Evolutionary conservation across 2,329 filamentous ascomycete species (phyloP).

Genomic region (Juglanconis oblonga): DNA sequence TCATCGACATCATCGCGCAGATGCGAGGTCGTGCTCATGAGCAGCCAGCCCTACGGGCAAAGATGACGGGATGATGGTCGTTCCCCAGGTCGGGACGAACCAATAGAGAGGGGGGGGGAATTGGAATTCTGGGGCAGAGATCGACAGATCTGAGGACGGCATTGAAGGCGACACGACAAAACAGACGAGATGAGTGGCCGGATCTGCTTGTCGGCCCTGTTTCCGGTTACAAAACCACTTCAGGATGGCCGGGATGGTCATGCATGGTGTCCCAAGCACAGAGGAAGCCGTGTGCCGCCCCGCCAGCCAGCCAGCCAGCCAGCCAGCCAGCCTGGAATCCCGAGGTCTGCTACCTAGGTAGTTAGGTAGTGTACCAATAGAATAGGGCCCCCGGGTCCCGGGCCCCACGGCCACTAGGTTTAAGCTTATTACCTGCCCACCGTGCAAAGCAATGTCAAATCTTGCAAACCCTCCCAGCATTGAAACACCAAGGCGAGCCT

Average conservation of each 20-base stretch:
- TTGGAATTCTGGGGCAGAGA: slow-evolving; percentile 13
- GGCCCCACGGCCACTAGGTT: background rate
- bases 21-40: no score
- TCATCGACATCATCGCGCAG: no score
- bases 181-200: background rate
- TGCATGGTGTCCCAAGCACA: slow-evolving; percentile 8
- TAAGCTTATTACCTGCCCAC: background rate
- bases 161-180: slow-evolving; percentile 3
- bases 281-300: background rate
- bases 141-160: slow-evolving; percentile 14
- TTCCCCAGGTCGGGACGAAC: background rate
- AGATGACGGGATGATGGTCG: slow-evolving; percentile 3
- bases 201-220: slow-evolving; percentile 1
- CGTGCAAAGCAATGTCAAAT: no score
- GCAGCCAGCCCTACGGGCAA: background rate
- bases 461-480: background rate
- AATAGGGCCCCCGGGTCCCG: no score
- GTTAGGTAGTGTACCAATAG: no score
- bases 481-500: background rate
- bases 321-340: background rate
- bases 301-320: background rate
- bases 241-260: slow-evolving; percentile 6
- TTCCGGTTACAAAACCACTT: slow-evolving; percentile 17
- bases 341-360: no score
- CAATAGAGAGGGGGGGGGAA: background rate